Conservation (phyloP, 441 rosid genomes). For the Pelargonium citronellum region DNA sequence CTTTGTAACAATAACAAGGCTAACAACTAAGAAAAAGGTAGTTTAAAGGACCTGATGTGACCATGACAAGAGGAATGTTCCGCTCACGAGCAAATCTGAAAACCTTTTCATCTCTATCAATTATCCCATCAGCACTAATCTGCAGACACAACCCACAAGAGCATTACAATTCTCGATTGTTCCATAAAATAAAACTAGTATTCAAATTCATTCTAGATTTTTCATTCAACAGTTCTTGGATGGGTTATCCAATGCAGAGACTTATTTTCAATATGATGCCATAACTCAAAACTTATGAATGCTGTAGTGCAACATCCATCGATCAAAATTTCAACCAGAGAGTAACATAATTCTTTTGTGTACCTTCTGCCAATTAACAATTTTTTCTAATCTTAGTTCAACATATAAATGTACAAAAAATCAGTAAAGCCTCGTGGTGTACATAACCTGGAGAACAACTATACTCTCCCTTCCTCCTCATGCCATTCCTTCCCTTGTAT, state of each 20-base stretch:
- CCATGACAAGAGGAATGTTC: conserved; percentile 72
- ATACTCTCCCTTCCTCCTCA: neutral
- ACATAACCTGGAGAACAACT: neutral
- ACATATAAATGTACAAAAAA: neutral
- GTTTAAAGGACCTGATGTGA: conserved; percentile 66
- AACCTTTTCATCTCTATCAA: conserved; percentile 80
- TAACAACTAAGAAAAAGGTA: neutral
- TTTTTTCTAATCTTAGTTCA: neutral
- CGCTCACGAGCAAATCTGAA: conserved; percentile 73
- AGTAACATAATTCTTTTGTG: neutral
- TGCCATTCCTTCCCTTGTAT: neutral
- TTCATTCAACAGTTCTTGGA: neutral
- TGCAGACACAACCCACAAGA: conserved; percentile 31
- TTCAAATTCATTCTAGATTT: no score
- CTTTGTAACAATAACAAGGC: no score
- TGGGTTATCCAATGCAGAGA: neutral
- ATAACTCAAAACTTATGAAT: neutral
- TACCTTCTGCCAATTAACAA: neutral
- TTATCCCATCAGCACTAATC: conserved; percentile 76
- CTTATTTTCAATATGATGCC: neutral
- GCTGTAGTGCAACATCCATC: neutral
- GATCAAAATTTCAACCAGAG: neutral
- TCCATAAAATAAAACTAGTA: neutral
- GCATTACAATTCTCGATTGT: neutral
- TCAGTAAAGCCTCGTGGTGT: neutral